Conservation (phyloP, 768 basidiomycete species). For the Russula virescens region DNA sequence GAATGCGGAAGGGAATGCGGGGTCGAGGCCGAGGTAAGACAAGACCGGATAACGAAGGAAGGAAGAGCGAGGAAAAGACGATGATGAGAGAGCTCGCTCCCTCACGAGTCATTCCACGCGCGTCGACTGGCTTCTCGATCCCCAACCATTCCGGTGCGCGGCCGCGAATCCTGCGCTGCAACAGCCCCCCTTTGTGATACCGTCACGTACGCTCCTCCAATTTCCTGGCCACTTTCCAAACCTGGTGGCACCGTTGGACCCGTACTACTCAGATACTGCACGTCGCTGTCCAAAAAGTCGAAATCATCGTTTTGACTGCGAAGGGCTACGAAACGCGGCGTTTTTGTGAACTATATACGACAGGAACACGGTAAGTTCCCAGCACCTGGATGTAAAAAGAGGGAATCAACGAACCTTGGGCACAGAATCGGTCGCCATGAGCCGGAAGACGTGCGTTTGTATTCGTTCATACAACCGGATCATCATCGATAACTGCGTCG, state of each 20-base stretch:
- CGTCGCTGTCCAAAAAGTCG: slow-evolving; percentile 57
- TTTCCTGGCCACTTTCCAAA: slow-evolving; percentile 46
- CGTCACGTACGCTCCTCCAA: slow-evolving; percentile 82
- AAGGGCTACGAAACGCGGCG: slow-evolving; percentile 71
- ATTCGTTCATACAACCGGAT: slow-evolving; percentile 93
- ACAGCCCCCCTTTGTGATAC: slow-evolving; percentile 54
- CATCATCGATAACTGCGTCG: slow-evolving; percentile 92
- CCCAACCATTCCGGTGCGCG: neutral
- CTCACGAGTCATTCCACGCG: slow-evolving; percentile 19
- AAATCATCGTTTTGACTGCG: slow-evolving; percentile 76
- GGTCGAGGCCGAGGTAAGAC: neutral
- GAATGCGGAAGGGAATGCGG: slow-evolving; percentile 13
- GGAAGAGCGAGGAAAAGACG: neutral
- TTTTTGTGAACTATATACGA: slow-evolving; percentile 72
- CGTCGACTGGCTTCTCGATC: slow-evolving; percentile 20
- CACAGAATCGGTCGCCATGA: slow-evolving; percentile 99
- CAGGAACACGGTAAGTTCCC: neutral
- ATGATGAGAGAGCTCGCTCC: neutral
- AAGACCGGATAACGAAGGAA: neutral
- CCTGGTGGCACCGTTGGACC: slow-evolving; percentile 65
- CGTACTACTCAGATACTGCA: slow-evolving; percentile 22
- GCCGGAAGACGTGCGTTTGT: slow-evolving; percentile 91
- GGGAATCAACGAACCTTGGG: slow-evolving; percentile 59
- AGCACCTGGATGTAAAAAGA: neutral
- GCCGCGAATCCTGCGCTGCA: slow-evolving; percentile 51